Conservation (phyloP, 2,329 filamentous ascomycete species). For the Epichloe glyceriae region DNA sequence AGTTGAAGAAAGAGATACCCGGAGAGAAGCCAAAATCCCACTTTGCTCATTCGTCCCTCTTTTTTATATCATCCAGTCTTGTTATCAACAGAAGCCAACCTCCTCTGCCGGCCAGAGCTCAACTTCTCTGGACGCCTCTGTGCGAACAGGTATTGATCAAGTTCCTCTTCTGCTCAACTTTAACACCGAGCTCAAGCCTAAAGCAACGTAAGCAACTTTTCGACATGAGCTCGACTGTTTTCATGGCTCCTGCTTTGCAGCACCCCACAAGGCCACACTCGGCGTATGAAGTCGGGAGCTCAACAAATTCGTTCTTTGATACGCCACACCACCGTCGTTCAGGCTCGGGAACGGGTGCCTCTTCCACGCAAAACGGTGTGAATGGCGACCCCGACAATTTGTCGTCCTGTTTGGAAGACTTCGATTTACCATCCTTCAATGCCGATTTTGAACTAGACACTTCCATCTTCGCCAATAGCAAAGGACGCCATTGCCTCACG, state of each 20-base stretch:
- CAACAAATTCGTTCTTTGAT: slow-evolving; percentile 1
- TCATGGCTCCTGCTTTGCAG: slow-evolving; percentile 4
- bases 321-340: not conserved
- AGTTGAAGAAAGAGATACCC: not conserved
- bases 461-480: slow-evolving; percentile 25
- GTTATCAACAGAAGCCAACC: not conserved
- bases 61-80: not conserved
- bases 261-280: slow-evolving; percentile 4
- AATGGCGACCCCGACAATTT: not conserved
- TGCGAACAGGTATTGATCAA: not conserved
- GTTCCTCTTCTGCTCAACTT: not conserved
- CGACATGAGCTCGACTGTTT: slow-evolving; percentile 4
- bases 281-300: slow-evolving; percentile 1
- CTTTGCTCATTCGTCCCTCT: not conserved
- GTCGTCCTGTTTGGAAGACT: slow-evolving; percentile 22
- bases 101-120: slow-evolving; percentile 8
- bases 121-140: not conserved
- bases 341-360: not conserved
- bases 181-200: too few relatives aligned
- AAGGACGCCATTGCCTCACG: not conserved
- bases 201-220: not conserved
- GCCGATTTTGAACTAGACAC: slow-evolving; percentile 35
- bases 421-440: slow-evolving; percentile 41
- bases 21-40: too few relatives aligned
- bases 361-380: not conserved